Evolutionary conservation across 2,329 filamentous ascomycete species (phyloP).

Genomic region (Delphinella strobiligena): DNA sequence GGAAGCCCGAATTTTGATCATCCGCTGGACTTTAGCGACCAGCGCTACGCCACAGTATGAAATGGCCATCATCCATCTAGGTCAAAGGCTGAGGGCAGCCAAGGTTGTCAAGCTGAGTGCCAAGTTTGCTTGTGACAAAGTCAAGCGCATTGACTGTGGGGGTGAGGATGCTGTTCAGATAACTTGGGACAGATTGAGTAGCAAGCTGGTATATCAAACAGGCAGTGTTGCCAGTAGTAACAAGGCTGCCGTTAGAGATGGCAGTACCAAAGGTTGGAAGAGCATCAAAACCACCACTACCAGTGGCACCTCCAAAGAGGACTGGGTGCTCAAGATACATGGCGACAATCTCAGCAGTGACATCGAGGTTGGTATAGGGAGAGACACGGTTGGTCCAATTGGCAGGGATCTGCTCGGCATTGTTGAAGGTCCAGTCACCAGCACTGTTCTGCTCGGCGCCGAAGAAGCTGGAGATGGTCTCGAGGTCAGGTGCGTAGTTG

Average conservation of each 20-base stretch:
- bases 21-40: too few species aligned
- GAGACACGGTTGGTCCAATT: conserved; percentile 28
- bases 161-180: conserved; percentile 24
- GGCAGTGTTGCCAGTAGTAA: conserved; percentile 16
- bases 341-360: conserved; percentile 27
- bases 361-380: conserved; percentile 25
- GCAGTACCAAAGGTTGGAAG: conserved; percentile 22
- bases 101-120: conserved; percentile 20
- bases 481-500: conserved; percentile 21
- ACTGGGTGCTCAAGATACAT: conserved; percentile 32
- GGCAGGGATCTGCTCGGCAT: conserved; percentile 27
- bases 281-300: conserved; percentile 25
- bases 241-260: conserved; percentile 28
- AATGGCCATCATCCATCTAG: not conserved
- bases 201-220: conserved; percentile 35
- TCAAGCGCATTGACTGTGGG: conserved; percentile 23
- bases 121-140: conserved; percentile 21
- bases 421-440: conserved; percentile 27
- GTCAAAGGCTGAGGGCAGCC: conserved; percentile 25
- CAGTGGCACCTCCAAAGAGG: conserved; percentile 31
- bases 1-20: too few species aligned
- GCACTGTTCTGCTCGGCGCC: conserved; percentile 26
- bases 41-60: too few species aligned
- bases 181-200: conserved; percentile 25
- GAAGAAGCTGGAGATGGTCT: conserved; percentile 28